Base-by-base conservation (phyloP, 2,329 filamentous ascomycete species). In the Zymoseptoria ardabiliae region DNA sequence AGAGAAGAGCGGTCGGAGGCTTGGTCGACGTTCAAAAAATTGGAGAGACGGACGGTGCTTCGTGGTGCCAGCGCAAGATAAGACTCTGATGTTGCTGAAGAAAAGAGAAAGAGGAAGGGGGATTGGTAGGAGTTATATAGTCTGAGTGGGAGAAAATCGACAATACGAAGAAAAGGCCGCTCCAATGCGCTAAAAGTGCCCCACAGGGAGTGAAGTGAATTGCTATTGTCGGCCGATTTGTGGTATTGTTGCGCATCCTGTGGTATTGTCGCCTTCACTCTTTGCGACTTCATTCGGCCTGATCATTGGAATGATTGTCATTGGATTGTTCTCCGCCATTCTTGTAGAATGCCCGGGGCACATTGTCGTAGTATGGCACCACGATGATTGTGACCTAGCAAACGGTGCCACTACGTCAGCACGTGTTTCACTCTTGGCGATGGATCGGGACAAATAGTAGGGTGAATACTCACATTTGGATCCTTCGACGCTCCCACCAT, bases 281-380 rank as follows among this genome's bases (percentile, higher is more conserved):
- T 45, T n/a, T 13, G 7, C 35, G 13, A 45, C 17, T 7, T 13
- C 17, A 45, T 5, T 17, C 35, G 13, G 6, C 35, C 35, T 17
- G n/a, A 3, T 13, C 35, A n/a, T 45, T 45, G 35, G 2, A n/a
- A 13, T 45, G 17, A 13, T 17, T 45, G 5, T 13, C 17, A 17
- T 45, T 45, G 35, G 35, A 45, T 45, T 45, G 35, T 45, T 17
- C 35, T 51, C 17, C 25, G 23, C 23, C n/a, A 45, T 61, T 52
- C 57, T 63, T 64, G 48, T 63, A 66, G 50, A 53, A 67, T 7
- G 72, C 69, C 54, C 75, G 65, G 0, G 76, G 77, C 22, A 79
- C 67, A 63, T 79, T 79, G 57, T 79, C 76, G 64, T 79, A 79
- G 62, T 79, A 79, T 2, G 77, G 77, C 56, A 80, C 76, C 23